Conservation (phyloP, 306 rosid species). For the Dicorynia guianensis region DNA sequence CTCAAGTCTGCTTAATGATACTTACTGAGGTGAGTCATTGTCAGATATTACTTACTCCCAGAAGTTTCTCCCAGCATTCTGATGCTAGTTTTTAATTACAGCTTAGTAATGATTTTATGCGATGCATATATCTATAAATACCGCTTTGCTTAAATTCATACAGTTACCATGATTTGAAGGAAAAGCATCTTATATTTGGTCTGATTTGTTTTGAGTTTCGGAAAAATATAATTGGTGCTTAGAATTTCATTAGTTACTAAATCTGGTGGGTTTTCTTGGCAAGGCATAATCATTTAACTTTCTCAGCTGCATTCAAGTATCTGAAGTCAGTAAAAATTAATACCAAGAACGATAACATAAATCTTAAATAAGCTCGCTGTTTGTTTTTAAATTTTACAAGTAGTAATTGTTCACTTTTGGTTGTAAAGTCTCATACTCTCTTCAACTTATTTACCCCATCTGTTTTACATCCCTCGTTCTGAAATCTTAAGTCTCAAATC, state of each 20-base stretch:
- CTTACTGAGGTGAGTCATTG: slow-evolving; percentile 39
- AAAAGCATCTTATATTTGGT: no score
- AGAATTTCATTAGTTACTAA: no score
- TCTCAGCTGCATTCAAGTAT: slow-evolving; percentile 2
- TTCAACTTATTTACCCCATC: background rate
- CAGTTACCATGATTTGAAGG: no score
- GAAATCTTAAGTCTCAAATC: background rate
- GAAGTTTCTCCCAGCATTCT: slow-evolving; percentile 35
- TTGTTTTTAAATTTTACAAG: slow-evolving; percentile 3
- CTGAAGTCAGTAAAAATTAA: slow-evolving; percentile 3
- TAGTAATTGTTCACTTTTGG: background rate
- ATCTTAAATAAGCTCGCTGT: slow-evolving; percentile 10
- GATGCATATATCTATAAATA: no score
- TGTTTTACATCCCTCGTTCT: background rate
- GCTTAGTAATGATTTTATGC: no score
- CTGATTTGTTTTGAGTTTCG: no score
- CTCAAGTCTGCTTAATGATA: slow-evolving; percentile 26
- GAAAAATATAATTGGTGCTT: no score
- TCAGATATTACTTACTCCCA: slow-evolving; percentile 9
- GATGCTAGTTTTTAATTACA: background rate
- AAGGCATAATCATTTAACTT: slow-evolving; percentile 23
- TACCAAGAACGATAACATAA: background rate
- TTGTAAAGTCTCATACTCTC: slow-evolving; percentile 10
- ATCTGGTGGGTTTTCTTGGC: slow-evolving; percentile 6
- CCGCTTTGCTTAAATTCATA: no score